Evolutionary conservation across 352 stramenopile genomes (phyloP).

Genomic region (Phytophthora rubi): DNA sequence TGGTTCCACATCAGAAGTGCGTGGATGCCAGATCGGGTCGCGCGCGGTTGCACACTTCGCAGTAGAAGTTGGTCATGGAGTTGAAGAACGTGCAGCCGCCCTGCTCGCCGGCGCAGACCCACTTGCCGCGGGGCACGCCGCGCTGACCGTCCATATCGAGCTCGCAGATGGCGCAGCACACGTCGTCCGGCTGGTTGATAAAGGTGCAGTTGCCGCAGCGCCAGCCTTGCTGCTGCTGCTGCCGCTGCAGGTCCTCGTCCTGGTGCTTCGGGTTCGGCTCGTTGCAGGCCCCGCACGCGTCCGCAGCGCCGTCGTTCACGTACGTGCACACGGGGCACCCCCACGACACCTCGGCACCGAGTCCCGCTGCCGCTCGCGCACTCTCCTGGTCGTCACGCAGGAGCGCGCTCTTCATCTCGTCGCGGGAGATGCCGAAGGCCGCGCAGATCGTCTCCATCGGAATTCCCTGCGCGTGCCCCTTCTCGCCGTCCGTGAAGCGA

Average conservation of each 20-base stretch:
- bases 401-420: slow-evolving; percentile 66
- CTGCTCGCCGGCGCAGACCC: slow-evolving; percentile 84
- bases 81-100: slow-evolving; percentile 92
- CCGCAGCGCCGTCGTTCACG: slow-evolving; percentile 55
- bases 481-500: slow-evolving; percentile 45
- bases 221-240: slow-evolving; percentile 67
- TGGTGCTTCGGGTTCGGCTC: slow-evolving; percentile 62
- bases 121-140: slow-evolving; percentile 83
- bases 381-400: slow-evolving; percentile 50
- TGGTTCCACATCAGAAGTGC: slow-evolving; percentile 56
- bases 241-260: slow-evolving; percentile 31
- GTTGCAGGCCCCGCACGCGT: slow-evolving; percentile 62
- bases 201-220: slow-evolving; percentile 88
- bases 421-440: slow-evolving; percentile 63
- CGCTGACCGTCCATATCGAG: slow-evolving; percentile 81
- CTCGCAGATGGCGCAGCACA: slow-evolving; percentile 82
- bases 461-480: slow-evolving; percentile 43
- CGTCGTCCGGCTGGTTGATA: slow-evolving; percentile 80
- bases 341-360: slow-evolving; percentile 48
- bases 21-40: slow-evolving; percentile 75
- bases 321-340: slow-evolving; percentile 83
- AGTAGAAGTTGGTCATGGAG: slow-evolving; percentile 82
- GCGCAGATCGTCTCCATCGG: slow-evolving; percentile 75
- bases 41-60: slow-evolving; percentile 89
- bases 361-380: slow-evolving; percentile 16